These are phyloP conservation scores for Corrigiola litoralis DNA, from an alignment of 179 eudicot genomes.

Conservation along the genomic window DNA sequence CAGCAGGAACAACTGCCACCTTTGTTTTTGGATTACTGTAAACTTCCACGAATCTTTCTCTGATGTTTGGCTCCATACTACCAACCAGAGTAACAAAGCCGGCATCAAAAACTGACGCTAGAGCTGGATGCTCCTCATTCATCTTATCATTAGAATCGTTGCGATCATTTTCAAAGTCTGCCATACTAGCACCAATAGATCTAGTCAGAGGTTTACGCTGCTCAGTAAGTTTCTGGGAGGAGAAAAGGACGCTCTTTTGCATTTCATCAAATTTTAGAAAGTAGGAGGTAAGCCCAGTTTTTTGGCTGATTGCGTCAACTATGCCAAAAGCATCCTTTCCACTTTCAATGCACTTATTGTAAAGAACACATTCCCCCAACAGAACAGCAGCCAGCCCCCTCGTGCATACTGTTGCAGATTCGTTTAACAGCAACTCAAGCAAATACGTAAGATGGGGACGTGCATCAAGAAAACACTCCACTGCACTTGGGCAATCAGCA, in stretches of 20 bases:
- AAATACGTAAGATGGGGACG: constrained; percentile 84
- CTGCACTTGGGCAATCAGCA: constrained; percentile 70
- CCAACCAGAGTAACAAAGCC: constrained; percentile 56
- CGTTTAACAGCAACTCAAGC: constrained; percentile 64
- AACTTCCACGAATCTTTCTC: constrained; percentile 67
- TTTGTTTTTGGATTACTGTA: constrained; percentile 81
- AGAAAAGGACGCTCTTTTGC: constrained; percentile 66
- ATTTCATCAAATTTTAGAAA: constrained; percentile 82
- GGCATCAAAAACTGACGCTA: constrained; percentile 58
- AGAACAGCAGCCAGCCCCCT: constrained; percentile 81
- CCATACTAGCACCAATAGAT: constrained; percentile 78
- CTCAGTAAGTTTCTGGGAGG: constrained; percentile 51
- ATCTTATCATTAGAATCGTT: constrained; percentile 35
- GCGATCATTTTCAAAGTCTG: constrained; percentile 69
- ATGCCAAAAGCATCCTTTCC: constrained; percentile 68
- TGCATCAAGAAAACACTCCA: constrained; percentile 80
- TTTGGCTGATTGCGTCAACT: constrained; percentile 84
- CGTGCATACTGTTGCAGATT: constrained; percentile 43
- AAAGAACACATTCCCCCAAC: constrained; percentile 81
- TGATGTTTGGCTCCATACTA: constrained; percentile 63
- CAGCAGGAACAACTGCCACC: constrained; percentile 90
- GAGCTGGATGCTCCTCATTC: constrained; percentile 72
- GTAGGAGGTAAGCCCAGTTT: constrained; percentile 74
- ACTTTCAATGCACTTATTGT: constrained; percentile 50
- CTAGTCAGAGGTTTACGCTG: constrained; percentile 61